Base-by-base conservation (phyloP, 768 basidiomycete species). In the Boletus pseudo-olivaceus region DNA sequence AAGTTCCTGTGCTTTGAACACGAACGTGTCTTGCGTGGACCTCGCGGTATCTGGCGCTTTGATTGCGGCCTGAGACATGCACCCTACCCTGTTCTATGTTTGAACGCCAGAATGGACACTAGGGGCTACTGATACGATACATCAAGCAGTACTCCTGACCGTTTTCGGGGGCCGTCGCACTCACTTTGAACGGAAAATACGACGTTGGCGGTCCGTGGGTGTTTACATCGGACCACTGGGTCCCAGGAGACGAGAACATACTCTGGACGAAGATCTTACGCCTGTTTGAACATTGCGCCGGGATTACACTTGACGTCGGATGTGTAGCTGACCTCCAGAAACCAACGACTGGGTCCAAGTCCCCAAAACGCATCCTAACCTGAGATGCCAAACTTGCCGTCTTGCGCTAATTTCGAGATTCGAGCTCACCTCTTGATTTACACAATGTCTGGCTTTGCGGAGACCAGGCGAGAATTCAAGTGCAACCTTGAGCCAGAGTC, bases 1-100 rank as follows among this genome's bases (percentile, higher is more conserved):
- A 27, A 10, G 32, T 32, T 38, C 41, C 15, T 15, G 45, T 33
- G 20, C 20, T 46, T 46, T 23, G 33, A 29, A 38, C 23, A 58
- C 57, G 45, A 58, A 58, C 49, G 49, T 58, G 49, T 51, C 34
- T 51, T 35, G 39, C 6, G 17, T 3, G 39, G 29, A 43, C 51
- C 51, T 54, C n/a, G 29, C 5, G 37, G 47, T 27, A 30, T 27
- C 20, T 15, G 33, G 19, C 33, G n/a, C 20, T 35, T 27, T 35
- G 35, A 23, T 15, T 29, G 20, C 23, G 7, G 39, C 26, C 15
- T 26, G 37, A 39, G 32, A 53, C 27, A 19, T 20, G 30, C 43
- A 10, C n/a, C 30, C 17, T 7, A 27, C 15, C 29, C 5, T 27
- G 38, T 32, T 40, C 35, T 54, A 46, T 55, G 46, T 39, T 19